phyloP scores from a whole-genome alignment of 1,284 basidiomycete species.

The Boletus sp. region DNA sequence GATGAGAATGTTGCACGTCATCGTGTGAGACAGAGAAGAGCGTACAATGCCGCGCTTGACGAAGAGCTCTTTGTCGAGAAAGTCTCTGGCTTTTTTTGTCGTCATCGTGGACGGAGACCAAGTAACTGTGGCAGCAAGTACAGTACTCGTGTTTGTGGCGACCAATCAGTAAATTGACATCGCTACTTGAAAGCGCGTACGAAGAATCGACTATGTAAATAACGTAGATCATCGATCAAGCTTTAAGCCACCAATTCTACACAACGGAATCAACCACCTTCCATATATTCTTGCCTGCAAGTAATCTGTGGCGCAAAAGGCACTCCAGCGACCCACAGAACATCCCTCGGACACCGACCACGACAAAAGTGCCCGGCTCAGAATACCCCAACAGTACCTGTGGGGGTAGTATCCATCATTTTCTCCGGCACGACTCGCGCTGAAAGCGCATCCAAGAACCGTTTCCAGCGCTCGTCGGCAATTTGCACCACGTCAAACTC shows the following conservation, averaged over 20 bases:
- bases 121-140: neutral
- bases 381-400: neutral
- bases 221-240: too few species aligned
- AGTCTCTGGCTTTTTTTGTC: conserved; percentile 45
- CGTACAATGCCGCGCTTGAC: conserved; percentile 62
- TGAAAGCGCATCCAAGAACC: conserved; percentile 17
- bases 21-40: neutral
- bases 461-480: conserved; percentile 21
- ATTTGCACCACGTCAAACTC: conserved; percentile 14
- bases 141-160: conserved; percentile 2
- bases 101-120: conserved; percentile 37
- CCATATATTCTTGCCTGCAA: too few species aligned
- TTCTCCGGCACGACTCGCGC: conserved; percentile 3
- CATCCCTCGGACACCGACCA: too few species aligned
- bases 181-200: too few species aligned
- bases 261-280: too few species aligned
- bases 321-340: too few species aligned
- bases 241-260: too few species aligned
- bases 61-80: conserved; percentile 58
- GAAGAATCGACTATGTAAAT: too few species aligned
- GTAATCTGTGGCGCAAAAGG: too few species aligned
- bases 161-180: too few species aligned
- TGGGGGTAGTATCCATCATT: neutral
- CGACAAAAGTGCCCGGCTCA: neutral
- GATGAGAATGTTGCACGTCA: neutral